These are phyloP conservation scores for Carex parvula DNA, from an alignment of 176 grass and related monocot genomes.

Conservation along the genomic window DNA sequence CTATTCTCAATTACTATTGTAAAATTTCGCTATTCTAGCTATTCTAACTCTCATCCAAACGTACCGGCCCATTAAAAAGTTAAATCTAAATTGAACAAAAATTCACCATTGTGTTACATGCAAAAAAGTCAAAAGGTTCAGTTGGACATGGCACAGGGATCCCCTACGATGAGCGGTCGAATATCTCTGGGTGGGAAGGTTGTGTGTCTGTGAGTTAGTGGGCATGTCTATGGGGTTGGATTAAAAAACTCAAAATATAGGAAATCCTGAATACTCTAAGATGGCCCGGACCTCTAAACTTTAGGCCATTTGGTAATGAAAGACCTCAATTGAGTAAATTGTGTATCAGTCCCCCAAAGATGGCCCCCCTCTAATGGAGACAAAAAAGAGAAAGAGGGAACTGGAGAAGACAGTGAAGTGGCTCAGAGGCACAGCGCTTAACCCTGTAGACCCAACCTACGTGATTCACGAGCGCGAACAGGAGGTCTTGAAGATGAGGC, in stretches of 20 bases:
- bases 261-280: not conserved
- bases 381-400: slow-evolving; percentile 33
- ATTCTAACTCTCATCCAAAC: too few species aligned
- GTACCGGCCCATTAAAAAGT: not conserved
- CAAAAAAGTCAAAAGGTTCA: not conserved
- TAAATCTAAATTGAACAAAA: not conserved
- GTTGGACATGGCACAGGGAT: not conserved
- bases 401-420: slow-evolving; percentile 40
- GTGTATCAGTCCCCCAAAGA: not conserved
- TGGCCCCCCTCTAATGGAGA: not conserved
- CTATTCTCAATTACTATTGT: too few species aligned
- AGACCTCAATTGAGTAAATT: not conserved
- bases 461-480: slow-evolving; percentile 32
- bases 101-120: not conserved
- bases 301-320: not conserved
- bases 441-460: slow-evolving; percentile 41
- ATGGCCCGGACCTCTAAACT: not conserved
- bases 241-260: not conserved
- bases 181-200: not conserved
- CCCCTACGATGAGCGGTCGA: not conserved
- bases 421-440: slow-evolving; percentile 42
- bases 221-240: too few species aligned
- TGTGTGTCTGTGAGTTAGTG: not conserved
- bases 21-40: too few species aligned
- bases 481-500: slow-evolving; percentile 49